Percentiles rank a stretch among this genome's conserved stretches.
Conservation (phyloP, 805 yeast genomes). For the Yamadazyma insecticola region DNA sequence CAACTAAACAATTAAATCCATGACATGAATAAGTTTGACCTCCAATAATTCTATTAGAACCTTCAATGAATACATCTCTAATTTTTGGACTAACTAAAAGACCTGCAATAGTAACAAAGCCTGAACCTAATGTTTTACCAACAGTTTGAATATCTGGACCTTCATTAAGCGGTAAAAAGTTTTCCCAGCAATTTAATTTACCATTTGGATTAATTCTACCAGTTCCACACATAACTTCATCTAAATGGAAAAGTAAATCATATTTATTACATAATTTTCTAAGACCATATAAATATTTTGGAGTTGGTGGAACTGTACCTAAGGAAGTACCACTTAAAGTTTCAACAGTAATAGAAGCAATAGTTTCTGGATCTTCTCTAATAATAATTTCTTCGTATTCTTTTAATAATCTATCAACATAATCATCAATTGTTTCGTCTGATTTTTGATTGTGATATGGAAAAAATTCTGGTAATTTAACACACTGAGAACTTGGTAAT, state of each 20-base stretch:
- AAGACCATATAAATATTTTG: slow-evolving; percentile 22
- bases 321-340: slow-evolving; percentile 24
- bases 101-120: slow-evolving; percentile 27
- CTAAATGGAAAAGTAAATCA: slow-evolving; percentile 25
- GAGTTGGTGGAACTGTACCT: slow-evolving; percentile 24
- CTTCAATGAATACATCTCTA: slow-evolving; percentile 15
- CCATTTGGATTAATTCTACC: slow-evolving; percentile 25
- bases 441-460: slow-evolving; percentile 26
- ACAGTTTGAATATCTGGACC: slow-evolving; percentile 30
- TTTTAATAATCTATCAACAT: slow-evolving; percentile 17
- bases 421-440: slow-evolving; percentile 17
- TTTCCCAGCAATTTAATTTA: slow-evolving; percentile 27
- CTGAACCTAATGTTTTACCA: slow-evolving; percentile 29
- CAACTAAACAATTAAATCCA: slow-evolving; percentile 24
- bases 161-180: slow-evolving; percentile 18
- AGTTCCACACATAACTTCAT: slow-evolving; percentile 36
- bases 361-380: slow-evolving; percentile 23
- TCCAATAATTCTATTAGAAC: slow-evolving; percentile 18
- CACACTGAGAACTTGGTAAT: slow-evolving; percentile 13
- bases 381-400: slow-evolving; percentile 19
- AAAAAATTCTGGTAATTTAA: slow-evolving; percentile 18
- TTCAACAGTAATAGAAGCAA: slow-evolving; percentile 22
- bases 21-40: slow-evolving; percentile 23
- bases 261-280: slow-evolving; percentile 27
- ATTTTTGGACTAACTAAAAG: slow-evolving; percentile 24